Conservation (phyloP, 192 early-diverging fungal species). For the Podila clonocystis region DNA sequence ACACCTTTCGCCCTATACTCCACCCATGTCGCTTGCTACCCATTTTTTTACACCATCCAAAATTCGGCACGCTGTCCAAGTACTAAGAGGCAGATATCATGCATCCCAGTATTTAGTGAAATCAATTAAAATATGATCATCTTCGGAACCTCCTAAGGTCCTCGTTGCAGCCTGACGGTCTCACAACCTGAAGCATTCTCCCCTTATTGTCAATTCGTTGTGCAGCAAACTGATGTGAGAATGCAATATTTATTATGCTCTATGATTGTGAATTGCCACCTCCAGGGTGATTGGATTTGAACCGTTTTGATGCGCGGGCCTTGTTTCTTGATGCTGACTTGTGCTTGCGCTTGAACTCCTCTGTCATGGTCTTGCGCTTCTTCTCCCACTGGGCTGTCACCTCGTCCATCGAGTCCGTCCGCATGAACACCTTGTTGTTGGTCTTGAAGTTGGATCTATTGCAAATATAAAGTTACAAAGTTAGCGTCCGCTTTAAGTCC, state of each 20-base stretch:
- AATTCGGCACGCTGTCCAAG: too few relatives aligned
- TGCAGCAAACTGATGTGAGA: too few relatives aligned
- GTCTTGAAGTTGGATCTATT: conserved; percentile 48
- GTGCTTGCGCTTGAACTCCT: conserved; percentile 74
- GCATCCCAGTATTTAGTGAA: too few relatives aligned
- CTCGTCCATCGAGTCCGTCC: conserved; percentile 58
- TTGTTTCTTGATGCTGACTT: conserved; percentile 59
- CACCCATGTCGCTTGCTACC: too few relatives aligned
- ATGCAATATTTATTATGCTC: neutral
- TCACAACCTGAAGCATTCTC: too few relatives aligned
- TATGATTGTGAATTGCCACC: neutral
- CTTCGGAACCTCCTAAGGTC: too few relatives aligned
- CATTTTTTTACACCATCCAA: too few relatives aligned
- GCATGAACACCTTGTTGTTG: conserved; percentile 56
- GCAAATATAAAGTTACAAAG: neutral
- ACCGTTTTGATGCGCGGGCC: conserved; percentile 37
- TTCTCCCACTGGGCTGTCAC: conserved; percentile 66
- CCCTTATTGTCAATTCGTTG: too few relatives aligned
- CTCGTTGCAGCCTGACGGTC: too few relatives aligned
- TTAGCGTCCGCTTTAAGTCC: neutral
- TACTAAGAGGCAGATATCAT: too few relatives aligned
- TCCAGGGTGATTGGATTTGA: conserved; percentile 9
- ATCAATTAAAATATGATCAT: too few relatives aligned
- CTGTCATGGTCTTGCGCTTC: conserved; percentile 62
- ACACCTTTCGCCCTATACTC: too few relatives aligned